These are phyloP conservation scores for Entophlyctis helioformis DNA, from an alignment of 192 early-diverging fungal genomes.

Conservation along the genomic window DNA sequence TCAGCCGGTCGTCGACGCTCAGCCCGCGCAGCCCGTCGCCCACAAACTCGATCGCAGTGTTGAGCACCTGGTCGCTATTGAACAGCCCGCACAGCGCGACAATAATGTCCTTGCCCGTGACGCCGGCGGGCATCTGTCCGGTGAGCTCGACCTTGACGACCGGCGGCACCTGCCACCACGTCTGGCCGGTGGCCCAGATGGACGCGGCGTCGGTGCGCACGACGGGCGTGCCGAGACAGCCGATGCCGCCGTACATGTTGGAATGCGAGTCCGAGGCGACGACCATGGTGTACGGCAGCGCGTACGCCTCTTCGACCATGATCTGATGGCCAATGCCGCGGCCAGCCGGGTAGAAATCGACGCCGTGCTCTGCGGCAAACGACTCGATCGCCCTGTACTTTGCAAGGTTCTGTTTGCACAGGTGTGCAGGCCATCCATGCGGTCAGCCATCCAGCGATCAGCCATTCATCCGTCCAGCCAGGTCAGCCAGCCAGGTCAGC, in stretches of 20 bases:
- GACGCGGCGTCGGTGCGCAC: constrained; percentile 97
- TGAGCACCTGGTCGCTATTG: constrained; percentile 90
- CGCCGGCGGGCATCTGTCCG: constrained; percentile 65
- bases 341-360: constrained; percentile 91
- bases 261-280: constrained; percentile 98
- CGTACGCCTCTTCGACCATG: constrained; percentile 94
- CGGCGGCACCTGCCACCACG: constrained; percentile 99
- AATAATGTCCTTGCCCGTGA: constrained; percentile 96
- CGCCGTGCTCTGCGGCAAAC: constrained; percentile 69
- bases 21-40: constrained; percentile 55
- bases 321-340: constrained; percentile 97
- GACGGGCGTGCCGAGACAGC: constrained; percentile 88
- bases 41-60: constrained; percentile 92
- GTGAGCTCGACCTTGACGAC: constrained; percentile 82
- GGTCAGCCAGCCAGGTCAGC: too few species aligned
- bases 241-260: constrained; percentile 99
- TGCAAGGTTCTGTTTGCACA: constrained; percentile 47
- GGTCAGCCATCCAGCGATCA: too few species aligned
- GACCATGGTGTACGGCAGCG: constrained; percentile 83
- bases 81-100: constrained; percentile 87
- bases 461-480: too few species aligned
- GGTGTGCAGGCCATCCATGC: too few species aligned
- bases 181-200: constrained; percentile 94
- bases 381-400: constrained; percentile 79
- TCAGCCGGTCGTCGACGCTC: constrained; percentile 79